These are phyloP conservation scores for Comarum palustre DNA, from an alignment of 306 rosid species.

Conservation along the genomic window DNA sequence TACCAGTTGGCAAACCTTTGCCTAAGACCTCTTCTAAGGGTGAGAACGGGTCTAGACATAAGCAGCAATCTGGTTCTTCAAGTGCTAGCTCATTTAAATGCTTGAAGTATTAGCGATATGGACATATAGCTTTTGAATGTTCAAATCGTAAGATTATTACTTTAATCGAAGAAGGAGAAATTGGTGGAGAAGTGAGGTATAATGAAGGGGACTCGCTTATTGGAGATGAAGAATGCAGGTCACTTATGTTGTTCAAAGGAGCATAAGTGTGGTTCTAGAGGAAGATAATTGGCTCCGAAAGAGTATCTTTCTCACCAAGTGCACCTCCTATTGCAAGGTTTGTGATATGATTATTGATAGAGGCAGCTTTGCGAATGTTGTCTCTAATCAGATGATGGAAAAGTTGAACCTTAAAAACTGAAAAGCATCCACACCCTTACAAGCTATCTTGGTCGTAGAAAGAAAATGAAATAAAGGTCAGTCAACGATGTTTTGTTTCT, in stretches of 20 bases:
- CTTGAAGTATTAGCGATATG: background rate
- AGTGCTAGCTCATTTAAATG: background rate
- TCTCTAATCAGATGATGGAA: background rate
- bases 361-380: background rate
- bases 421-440: background rate
- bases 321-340: background rate
- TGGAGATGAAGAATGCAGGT: background rate
- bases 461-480: background rate
- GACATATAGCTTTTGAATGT: background rate
- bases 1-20: background rate
- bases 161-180: background rate
- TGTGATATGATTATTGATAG: background rate
- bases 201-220: too few relatives aligned
- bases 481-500: background rate
- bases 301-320: background rate
- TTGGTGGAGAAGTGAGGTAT: background rate
- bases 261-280: background rate
- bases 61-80: background rate
- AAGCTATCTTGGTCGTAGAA: background rate
- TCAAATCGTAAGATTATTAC: background rate
- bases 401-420: background rate
- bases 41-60: background rate
- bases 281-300: background rate
- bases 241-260: background rate
- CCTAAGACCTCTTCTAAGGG: background rate